Evolutionary conservation across 2,329 filamentous ascomycete genomes (phyloP).

Genomic region (Hymenotorrendiella dingleyae): DNA sequence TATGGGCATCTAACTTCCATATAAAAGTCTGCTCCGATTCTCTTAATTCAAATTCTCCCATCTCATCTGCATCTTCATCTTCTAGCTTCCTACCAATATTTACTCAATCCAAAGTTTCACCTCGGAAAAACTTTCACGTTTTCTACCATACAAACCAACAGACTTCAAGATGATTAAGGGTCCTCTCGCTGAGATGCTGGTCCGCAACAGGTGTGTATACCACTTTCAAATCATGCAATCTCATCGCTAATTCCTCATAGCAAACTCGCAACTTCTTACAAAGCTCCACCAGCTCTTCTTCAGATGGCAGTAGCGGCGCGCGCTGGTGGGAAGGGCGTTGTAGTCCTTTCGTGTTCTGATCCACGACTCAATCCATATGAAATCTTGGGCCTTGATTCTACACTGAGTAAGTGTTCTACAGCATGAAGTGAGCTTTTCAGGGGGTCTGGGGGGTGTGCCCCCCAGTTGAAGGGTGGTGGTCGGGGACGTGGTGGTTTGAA

Average conservation of each 20-base stretch:
- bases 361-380: slow-evolving; percentile 21
- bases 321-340: slow-evolving; percentile 12
- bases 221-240: not conserved
- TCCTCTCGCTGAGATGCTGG: slow-evolving; percentile 17
- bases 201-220: slow-evolving; percentile 17
- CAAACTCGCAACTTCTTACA: slow-evolving; percentile 13
- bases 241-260: slow-evolving; percentile 2
- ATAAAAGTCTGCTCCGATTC: too few relatives aligned
- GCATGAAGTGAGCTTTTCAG: too few relatives aligned
- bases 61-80: too few relatives aligned
- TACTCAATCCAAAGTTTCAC: too few relatives aligned
- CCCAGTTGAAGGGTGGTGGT: too few relatives aligned
- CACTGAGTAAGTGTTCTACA: slow-evolving; percentile 9
- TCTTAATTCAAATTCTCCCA: too few relatives aligned
- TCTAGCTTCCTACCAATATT: too few relatives aligned
- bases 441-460: too few relatives aligned
- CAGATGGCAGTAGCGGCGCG: slow-evolving; percentile 13
- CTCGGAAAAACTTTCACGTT: too few relatives aligned
- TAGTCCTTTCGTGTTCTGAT: slow-evolving; percentile 21
- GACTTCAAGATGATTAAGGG: slow-evolving; percentile 16
- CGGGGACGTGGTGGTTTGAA: too few relatives aligned
- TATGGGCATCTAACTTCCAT: too few relatives aligned
- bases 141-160: not conserved
- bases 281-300: slow-evolving; percentile 13
- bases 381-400: slow-evolving; percentile 17